Evolutionary conservation across 192 early-diverging fungal genomes (phyloP), one percentile per base, ranked within the genome.

Genomic region (Gorgonomyces haynaldii): DNA sequence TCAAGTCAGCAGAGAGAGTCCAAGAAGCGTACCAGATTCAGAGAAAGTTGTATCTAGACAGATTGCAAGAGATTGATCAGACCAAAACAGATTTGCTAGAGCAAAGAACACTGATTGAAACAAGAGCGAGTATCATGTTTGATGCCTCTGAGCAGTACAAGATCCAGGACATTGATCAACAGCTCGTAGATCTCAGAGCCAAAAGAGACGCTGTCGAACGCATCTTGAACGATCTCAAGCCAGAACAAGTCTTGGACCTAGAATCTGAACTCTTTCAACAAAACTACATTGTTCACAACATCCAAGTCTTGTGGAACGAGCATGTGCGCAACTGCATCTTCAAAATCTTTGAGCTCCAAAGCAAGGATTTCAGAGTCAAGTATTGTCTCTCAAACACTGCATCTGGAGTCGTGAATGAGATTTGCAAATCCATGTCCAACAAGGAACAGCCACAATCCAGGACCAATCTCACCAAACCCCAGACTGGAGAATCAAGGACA

Each of bases 341-440:
- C 65, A 65, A 79, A 41, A 78, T 85, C 38, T 34, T 88, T 37
- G 79, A 87, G 37, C 57, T 88, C 4, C 72, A 84, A 38, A 69
- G 74, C 30, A 77, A 81, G 16, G 46, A 76, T 16, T 78, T 77
- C 9, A 81, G 81, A 5, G 62, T 88, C 9, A 65, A 68, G 37
- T 91, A 91, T 65, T 91, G 83, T 52, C 70, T 92, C 50, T 89
- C 88, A 20, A 82, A 78, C 48, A 58, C 82, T n/a, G 81, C 90
- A 0, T 69, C 81, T 15, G 76, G 81, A 46, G 81, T 89, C n/a
- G 74, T 81, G 41, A 70, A 74, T 29, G 85, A 86, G 27, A 55
- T 88, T 13, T 67, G 74, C 12, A 46, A 37, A 4, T 36, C 50
- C 10, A 29, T 64, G 13, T 37, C 50, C 20, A 59, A 58, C 2